Evolutionary conservation across 768 basidiomycete genomes (phyloP).

Genomic region (Rhodocollybia butyracea): DNA sequence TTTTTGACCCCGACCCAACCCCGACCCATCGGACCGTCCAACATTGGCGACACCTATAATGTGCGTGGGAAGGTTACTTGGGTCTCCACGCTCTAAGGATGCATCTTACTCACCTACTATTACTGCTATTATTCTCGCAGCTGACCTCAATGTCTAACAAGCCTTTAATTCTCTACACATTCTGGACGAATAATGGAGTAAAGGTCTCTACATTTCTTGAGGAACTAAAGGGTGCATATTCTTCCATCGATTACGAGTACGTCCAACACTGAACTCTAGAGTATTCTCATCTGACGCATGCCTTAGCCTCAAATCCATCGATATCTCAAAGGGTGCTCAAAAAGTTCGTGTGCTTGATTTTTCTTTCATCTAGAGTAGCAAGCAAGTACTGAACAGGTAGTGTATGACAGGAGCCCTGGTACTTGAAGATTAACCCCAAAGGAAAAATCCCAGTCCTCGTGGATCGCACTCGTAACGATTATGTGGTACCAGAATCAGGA

Average conservation of each 20-base stretch:
- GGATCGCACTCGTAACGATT: constrained; percentile 59
- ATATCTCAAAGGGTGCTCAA: constrained; percentile 62
- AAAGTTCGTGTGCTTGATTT: constrained; percentile 41
- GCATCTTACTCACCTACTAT: too few species aligned
- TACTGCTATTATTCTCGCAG: too few species aligned
- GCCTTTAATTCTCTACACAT: constrained; percentile 49
- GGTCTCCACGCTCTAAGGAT: too few species aligned
- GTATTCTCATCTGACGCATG: neutral
- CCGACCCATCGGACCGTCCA: too few species aligned
- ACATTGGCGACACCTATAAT: too few species aligned
- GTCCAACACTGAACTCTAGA: constrained; percentile 1
- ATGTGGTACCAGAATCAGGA: constrained; percentile 70
- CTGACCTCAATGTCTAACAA: too few species aligned
- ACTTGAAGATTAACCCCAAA: constrained; percentile 62
- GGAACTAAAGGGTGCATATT: constrained; percentile 57
- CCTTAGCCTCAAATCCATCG: constrained; percentile 47
- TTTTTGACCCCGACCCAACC: too few species aligned
- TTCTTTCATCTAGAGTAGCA: neutral
- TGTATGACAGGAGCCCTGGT: constrained; percentile 64
- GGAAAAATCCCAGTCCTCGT: constrained; percentile 63
- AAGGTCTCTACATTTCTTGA: constrained; percentile 54
- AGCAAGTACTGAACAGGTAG: too few species aligned
- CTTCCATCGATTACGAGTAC: constrained; percentile 50
- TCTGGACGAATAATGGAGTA: constrained; percentile 58
- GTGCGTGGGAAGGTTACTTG: too few species aligned